Conservation (phyloP, 1,139 yeast genomes). For the Zhuliangozyma parablackwelliae region DNA sequence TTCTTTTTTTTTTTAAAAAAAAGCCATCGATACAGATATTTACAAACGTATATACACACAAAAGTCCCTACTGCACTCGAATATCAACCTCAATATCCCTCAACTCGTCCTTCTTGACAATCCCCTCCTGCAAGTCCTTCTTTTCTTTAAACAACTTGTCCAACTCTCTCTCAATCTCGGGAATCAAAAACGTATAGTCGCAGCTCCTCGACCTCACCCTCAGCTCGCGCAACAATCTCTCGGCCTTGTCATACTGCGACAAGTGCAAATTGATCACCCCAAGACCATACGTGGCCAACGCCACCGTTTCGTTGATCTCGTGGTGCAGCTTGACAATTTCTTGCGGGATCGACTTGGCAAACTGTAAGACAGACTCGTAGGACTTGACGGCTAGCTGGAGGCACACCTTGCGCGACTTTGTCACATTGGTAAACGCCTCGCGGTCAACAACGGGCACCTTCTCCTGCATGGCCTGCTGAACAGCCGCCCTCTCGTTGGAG, state of each 20-base stretch:
- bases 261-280: slow-evolving; percentile 72
- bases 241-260: slow-evolving; percentile 54
- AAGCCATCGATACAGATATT: no score
- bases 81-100: slow-evolving; percentile 16
- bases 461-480: slow-evolving; percentile 4
- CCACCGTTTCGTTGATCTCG: slow-evolving; percentile 54
- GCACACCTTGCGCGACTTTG: slow-evolving; percentile 34
- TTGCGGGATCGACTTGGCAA: slow-evolving; percentile 48
- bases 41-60: slow-evolving; percentile 1
- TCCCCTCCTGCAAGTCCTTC: slow-evolving; percentile 5
- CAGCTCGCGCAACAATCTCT: slow-evolving; percentile 62
- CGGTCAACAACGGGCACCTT: slow-evolving; percentile 11
- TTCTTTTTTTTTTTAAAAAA: no score
- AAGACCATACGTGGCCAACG: slow-evolving; percentile 77
- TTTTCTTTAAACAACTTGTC: slow-evolving; percentile 41
- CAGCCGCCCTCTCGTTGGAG: slow-evolving; percentile 2
- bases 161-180: slow-evolving; percentile 65
- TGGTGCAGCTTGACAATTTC: slow-evolving; percentile 17
- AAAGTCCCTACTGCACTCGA: slow-evolving; percentile 10
- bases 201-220: slow-evolving; percentile 67
- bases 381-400: slow-evolving; percentile 40
- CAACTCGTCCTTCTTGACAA: slow-evolving; percentile 4
- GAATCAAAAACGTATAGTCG: slow-evolving; percentile 58
- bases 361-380: slow-evolving; percentile 52
- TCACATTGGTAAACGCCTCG: slow-evolving; percentile 8